Evolutionary conservation across 1,284 basidiomycete genomes (phyloP).

Genomic region (Tilletia caries): DNA sequence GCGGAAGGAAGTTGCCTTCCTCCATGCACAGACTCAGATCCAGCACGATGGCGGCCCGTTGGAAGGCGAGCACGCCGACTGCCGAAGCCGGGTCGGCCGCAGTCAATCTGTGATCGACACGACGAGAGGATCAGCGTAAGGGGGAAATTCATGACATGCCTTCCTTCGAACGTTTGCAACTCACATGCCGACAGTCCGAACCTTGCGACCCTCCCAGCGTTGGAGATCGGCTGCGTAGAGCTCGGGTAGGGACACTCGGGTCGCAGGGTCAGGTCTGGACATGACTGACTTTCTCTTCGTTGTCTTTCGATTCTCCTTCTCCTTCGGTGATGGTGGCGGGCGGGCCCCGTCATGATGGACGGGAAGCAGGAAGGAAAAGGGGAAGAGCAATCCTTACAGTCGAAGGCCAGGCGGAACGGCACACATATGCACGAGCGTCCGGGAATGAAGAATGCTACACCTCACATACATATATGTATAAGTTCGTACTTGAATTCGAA

Average conservation of each 20-base stretch:
- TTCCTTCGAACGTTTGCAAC: too few species aligned
- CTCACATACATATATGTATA: too few species aligned
- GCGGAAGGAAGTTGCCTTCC: background rate
- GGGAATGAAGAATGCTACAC: too few species aligned
- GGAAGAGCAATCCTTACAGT: too few species aligned
- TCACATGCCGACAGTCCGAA: background rate
- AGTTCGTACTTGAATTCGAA: too few species aligned
- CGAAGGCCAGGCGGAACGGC: too few species aligned
- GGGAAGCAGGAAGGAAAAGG: too few species aligned
- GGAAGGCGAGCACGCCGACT: background rate
- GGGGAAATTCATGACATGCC: background rate
- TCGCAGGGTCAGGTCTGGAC: background rate
- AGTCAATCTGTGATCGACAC: background rate
- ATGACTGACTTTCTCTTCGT: background rate
- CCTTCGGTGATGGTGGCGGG: too few species aligned
- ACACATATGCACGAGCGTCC: too few species aligned
- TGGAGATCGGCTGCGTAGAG: background rate
- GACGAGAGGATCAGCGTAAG: too few species aligned
- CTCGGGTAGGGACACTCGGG: background rate
- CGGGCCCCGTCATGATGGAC: too few species aligned
- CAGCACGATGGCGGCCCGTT: background rate
- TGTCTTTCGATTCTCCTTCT: too few species aligned
- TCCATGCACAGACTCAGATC: slow-evolving; percentile 11
- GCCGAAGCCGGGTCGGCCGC: background rate
- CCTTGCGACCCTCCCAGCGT: background rate